Evolutionary conservation across 768 basidiomycete species (phyloP).

Genomic region (Pulveroboletus sp.): DNA sequence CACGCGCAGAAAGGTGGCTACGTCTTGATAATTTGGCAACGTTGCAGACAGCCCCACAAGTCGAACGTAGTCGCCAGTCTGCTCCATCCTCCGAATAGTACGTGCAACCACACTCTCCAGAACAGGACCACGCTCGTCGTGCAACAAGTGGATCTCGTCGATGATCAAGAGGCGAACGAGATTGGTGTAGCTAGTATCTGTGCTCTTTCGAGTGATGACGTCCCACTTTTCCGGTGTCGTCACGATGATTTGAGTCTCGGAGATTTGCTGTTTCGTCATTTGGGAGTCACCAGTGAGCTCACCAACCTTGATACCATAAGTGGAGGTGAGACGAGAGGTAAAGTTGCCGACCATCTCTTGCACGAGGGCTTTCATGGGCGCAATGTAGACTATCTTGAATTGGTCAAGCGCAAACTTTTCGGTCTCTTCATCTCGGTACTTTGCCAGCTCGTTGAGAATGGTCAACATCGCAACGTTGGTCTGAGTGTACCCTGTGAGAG

Average conservation of each 20-base stretch:
- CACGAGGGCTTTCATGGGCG: conserved; percentile 98
- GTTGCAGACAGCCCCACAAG: conserved; percentile 95
- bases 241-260: conserved; percentile 96
- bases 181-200: conserved; percentile 95
- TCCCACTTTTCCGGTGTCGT: conserved; percentile 99
- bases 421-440: conserved; percentile 79
- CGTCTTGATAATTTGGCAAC: conserved; percentile 97
- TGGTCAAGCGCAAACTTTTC: conserved; percentile 78
- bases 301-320: conserved; percentile 78
- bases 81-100: conserved; percentile 91
- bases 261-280: conserved; percentile 96
- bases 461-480: conserved; percentile 98
- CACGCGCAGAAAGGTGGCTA: conserved; percentile 94
- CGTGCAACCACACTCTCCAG: conserved; percentile 87
- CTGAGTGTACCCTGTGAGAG: conserved; percentile 37
- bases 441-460: conserved; percentile 84
- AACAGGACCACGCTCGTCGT: conserved; percentile 97
- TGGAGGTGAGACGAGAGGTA: conserved; percentile 55
- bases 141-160: conserved; percentile 95
- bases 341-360: conserved; percentile 99
- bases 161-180: conserved; percentile 95
- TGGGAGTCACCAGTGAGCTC: conserved; percentile 97
- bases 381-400: conserved; percentile 97
- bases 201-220: conserved; percentile 96
- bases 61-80: conserved; percentile 88